Conservation (phyloP, 176 grass and related monocot genomes). For the Lolium perenne region DNA sequence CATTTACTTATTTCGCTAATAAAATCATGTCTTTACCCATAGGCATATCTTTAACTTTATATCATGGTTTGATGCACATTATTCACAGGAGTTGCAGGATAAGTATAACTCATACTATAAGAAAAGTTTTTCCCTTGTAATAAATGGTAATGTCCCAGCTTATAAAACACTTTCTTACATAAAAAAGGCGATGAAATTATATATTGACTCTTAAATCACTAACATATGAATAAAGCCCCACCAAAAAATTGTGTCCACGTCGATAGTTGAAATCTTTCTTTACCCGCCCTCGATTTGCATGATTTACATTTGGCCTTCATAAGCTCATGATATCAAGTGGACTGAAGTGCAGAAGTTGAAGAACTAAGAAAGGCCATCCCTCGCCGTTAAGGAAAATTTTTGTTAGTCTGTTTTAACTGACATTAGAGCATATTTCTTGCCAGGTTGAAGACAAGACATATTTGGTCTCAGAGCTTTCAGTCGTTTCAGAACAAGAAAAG, state of each 20-base stretch:
- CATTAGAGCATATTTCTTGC: constrained; percentile 38
- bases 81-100: neutral
- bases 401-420: constrained; percentile 38
- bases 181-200: neutral
- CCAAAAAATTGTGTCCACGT: neutral
- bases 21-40: neutral
- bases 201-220: neutral
- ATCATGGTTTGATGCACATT: constrained; percentile 2
- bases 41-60: constrained; percentile 3
- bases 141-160: constrained; percentile 16
- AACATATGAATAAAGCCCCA: neutral
- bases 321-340: constrained; percentile 5
- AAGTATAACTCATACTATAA: constrained; percentile 21
- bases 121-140: neutral
- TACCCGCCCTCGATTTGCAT: neutral
- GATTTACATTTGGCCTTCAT: neutral
- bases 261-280: constrained; percentile 7
- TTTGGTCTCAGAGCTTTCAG: constrained; percentile 70
- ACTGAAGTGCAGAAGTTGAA: neutral
- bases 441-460: constrained; percentile 61
- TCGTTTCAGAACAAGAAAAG: constrained; percentile 71
- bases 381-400: neutral
- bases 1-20: neutral
- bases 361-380: constrained; percentile 8
- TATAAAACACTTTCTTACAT: neutral